These are phyloP conservation scores for Fagus sylvatica DNA, from an alignment of 306 rosid genomes.

Conservation along the genomic window DNA sequence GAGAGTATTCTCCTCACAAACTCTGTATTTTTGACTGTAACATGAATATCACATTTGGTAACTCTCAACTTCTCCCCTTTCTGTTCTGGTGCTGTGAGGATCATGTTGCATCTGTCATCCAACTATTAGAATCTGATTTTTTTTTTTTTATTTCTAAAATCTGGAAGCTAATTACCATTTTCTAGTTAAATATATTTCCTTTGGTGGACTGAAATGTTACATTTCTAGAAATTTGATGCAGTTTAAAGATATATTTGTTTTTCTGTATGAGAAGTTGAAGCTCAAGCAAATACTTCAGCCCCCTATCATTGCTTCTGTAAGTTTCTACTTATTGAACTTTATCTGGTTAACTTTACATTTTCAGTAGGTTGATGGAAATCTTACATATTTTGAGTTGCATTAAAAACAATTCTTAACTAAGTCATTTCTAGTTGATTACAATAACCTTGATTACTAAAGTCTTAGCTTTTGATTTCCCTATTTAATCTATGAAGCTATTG, in stretches of 20 bases:
- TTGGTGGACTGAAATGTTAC: constrained; percentile 1
- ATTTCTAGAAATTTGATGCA: constrained; percentile 46
- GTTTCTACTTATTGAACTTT: constrained; percentile 29
- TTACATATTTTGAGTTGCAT: neutral
- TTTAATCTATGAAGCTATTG: neutral
- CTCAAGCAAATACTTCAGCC: constrained; percentile 93
- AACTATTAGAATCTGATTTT: neutral
- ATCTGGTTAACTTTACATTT: constrained; percentile 7
- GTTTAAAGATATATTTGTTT: constrained; percentile 41
- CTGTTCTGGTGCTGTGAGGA: neutral
- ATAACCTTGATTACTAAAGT: no score
- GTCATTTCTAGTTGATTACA: neutral
- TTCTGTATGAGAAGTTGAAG: constrained; percentile 76
- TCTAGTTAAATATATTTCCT: neutral
- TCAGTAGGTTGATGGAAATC: no score
- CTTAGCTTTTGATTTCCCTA: neutral
- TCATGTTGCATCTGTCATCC: neutral
- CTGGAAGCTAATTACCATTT: neutral
- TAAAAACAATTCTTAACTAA: neutral
- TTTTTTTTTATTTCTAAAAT: neutral
- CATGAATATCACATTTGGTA: neutral
- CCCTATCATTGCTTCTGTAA: constrained; percentile 96
- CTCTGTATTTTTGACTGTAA: no score
- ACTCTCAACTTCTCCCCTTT: no score
- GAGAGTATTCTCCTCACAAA: no score